Evolutionary conservation across 352 stramenopile species (phyloP), one percentile per base, ranked within the genome.

Genomic region (Thraustotheca clavata): DNA sequence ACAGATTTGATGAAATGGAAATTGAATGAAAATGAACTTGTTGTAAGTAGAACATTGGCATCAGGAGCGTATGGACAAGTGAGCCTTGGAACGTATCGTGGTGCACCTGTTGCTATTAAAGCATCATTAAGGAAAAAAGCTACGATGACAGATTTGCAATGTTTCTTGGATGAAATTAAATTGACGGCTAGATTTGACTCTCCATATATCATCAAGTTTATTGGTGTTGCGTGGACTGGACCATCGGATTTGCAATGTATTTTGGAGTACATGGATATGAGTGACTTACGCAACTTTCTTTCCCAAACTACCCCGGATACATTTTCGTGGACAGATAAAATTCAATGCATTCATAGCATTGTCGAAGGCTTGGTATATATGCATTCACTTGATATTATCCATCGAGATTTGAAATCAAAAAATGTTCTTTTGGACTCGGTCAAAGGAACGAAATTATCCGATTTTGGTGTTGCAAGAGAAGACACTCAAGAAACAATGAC

Each of bases 211-310:
- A 76, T 87, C 12, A 43, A 33, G 18, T 62, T 86, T 18, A 39
- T 87, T n/a, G 78, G 76, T n/a, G 76, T 81, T 20, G 73, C 76
- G 6, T 87, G 76, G 76, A 81, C 76, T 5, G 79, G 76, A 34
- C 70, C 81, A 39, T 75, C 73, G 11, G 75, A 86, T 52, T 33
- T 86, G 0, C 76, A 88, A 59, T 78, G 73, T 3, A 39, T 88
- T 11, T 83, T 82, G 47, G 77, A 88, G 62, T 88, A 81, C 59
- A 81, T 86, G 77, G 49, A 76, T 0, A 73, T 71, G 5, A 77
- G 78, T 24, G 77, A 88, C 27, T 40, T 88, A 1, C 52, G 73
- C 1, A 69, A 62, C 1, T 74, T 76, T 14, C 59, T 88, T 18
- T 35, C 26, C 11, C 18, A 8, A 7, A 40, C 26, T 7, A 46